Evolutionary conservation across 306 rosid genomes (phyloP).

Genomic region (Begonia peltatifolia): DNA sequence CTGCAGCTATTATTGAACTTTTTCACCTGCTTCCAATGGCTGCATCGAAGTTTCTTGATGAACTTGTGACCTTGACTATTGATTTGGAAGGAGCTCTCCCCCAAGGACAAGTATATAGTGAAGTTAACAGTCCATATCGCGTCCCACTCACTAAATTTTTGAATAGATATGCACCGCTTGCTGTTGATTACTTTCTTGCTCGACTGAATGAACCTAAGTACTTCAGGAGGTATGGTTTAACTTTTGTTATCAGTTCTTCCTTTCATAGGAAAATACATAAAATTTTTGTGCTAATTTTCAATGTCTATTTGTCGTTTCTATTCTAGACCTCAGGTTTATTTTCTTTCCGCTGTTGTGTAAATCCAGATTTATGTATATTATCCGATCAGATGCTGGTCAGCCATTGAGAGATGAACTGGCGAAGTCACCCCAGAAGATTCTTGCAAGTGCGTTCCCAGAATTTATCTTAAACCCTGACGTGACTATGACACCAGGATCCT

Average conservation of each 20-base stretch:
- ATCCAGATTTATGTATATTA: conserved; percentile 76
- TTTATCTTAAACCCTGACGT: conserved; percentile 54
- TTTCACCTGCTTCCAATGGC: conserved; percentile 95
- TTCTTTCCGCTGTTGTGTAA: conserved; percentile 4
- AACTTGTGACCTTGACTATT: conserved; percentile 90
- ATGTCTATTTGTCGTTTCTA: background rate
- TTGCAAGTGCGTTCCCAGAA: conserved; percentile 76
- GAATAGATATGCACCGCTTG: conserved; percentile 75
- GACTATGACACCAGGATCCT: conserved; percentile 40
- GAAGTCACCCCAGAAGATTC: conserved; percentile 89
- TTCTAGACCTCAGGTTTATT: background rate
- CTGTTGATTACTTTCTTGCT: conserved; percentile 90
- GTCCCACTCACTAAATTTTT: conserved; percentile 83
- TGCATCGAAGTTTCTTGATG: conserved; percentile 95
- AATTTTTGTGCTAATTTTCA: too few species aligned
- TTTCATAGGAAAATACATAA: background rate
- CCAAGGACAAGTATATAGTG: conserved; percentile 90
- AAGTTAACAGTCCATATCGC: conserved; percentile 94
- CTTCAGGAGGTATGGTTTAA: conserved; percentile 72
- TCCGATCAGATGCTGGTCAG: conserved; percentile 90
- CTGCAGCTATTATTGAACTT: conserved; percentile 94
- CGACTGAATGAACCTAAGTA: conserved; percentile 85
- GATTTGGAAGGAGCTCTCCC: conserved; percentile 98
- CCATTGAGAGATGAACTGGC: conserved; percentile 96
- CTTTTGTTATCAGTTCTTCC: background rate